Evolutionary conservation across 768 basidiomycete species (phyloP), one percentile per base, ranked within the genome.

Genomic region (Leccinum sublutescens): DNA sequence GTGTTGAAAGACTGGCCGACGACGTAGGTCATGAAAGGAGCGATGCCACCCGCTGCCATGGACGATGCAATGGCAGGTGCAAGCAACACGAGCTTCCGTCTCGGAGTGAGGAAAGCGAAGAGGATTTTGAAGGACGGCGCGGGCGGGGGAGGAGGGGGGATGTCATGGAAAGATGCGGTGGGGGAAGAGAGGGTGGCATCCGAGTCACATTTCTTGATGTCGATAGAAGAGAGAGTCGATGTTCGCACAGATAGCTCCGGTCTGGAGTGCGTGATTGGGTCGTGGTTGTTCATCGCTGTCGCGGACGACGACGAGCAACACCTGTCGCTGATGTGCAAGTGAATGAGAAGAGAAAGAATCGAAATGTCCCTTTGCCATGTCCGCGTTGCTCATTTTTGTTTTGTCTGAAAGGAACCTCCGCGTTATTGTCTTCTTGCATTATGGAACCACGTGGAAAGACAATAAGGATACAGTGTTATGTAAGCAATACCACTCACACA

Each of bases 11-110:
- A 85, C 53, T 85, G 81, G 38, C 93, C 93, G 62, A 94, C 78
- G 65, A 92, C 83, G 33, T 82, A 77, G 7, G 93, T 93, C 91
- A 95, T 94, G 79, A 88, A 89, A 1, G 93, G 92, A 0, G 88
- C 89, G 55, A 92, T 80, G 33, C 85, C 83, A 38, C 90, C 89
- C 3, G 87, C 80, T 52, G 80, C 75, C 48, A 88, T 56, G 19
- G 92, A 88, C 12, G 85, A 77, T 55, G 80, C 8, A 58, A 85
- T 60, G 5, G 87, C 90, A 4, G 93, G 93, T 23, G 85, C 51
- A 60, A 92, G 77, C 63, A 89, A 77, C 8, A 70, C 71, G 54
- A 85, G 68, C 66, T 80, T 68, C 63, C 90, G 86, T 52, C 81
- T 78, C 11, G 78, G 75, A 1, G 85, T 77, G 62, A 87, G 76